phyloP scores from a whole-genome alignment of 257 asterid genomes.

The Solanum lycopersicoides region DNA sequence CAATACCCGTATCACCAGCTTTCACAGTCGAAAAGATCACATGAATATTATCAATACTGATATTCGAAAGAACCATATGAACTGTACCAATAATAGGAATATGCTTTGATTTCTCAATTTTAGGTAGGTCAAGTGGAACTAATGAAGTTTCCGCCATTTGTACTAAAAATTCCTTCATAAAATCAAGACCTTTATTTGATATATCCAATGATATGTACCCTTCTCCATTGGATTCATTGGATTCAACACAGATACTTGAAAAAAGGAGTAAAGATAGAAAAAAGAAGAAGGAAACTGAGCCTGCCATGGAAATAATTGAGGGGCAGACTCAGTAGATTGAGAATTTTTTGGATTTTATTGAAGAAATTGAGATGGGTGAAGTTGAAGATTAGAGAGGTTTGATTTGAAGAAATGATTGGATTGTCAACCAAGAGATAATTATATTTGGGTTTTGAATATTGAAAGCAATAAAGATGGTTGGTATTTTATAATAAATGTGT shows the following conservation, averaged over 20 bases:
- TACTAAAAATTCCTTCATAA: constrained; percentile 54
- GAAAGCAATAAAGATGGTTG: not conserved
- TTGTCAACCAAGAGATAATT: not conserved
- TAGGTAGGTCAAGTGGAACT: constrained; percentile 67
- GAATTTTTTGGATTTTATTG: not conserved
- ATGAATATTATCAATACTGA: constrained; percentile 32
- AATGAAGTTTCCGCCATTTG: constrained; percentile 47
- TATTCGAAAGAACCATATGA: constrained; percentile 37
- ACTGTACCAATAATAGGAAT: constrained; percentile 69
- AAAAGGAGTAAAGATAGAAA: constrained; percentile 8
- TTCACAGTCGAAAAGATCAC: constrained; percentile 54
- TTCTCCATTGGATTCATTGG: constrained; percentile 21
- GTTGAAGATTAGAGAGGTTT: not conserved
- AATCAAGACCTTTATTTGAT: constrained; percentile 74
- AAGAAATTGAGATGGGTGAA: not conserved
- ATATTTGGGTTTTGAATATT: not conserved
- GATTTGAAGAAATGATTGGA: not conserved
- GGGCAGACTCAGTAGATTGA: not conserved
- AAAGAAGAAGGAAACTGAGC: constrained; percentile 1
- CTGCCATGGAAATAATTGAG: constrained; percentile 21
- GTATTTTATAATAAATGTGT: not conserved
- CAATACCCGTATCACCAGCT: constrained; percentile 60
- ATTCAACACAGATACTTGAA: constrained; percentile 14
- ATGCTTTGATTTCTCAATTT: constrained; percentile 36
- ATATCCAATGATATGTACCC: constrained; percentile 44